Evolutionary conservation across 306 rosid genomes (phyloP), one percentile per base, ranked within the genome.

Genomic region (Gynostemma pentaphyllum): DNA sequence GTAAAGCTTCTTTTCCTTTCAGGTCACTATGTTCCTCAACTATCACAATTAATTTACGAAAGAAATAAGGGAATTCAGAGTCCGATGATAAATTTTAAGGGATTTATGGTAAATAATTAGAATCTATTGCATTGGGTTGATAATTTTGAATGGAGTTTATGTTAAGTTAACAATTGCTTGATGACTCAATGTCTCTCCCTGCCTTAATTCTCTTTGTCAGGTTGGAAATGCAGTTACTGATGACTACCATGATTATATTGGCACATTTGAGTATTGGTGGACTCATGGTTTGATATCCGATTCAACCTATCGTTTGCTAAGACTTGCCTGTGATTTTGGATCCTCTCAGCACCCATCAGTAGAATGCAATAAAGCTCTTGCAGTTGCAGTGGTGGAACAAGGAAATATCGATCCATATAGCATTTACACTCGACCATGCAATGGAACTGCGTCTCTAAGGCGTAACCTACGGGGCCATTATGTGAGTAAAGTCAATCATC

Each of bases 211-310:
- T 41, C 66, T 4, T 7, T 73, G 18, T 63, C 68, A 94, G 99
- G 95, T 88, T 54, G 99, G 99, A 61, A 94, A 94, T 77, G 97
- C 85, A 61, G 95, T 94, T 32, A 94, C 85, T 4, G 97, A 94
- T 80, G 97, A 94, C 76, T 84, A 79, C 76, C 88, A 94, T 50
- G 97, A 88, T 71, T 83, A 53, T 50, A 26, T 94, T 75, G 99
- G 97, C 64, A 86, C 97, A 49, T 94, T 88, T 30, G 89, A 88
- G 76, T 88, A 86, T 59, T 86, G 99, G 99, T 94, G 99, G 95
- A 83, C 85, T 40, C 97, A 94, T 66, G 97, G 97, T 68, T 74
- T 94, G 85, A 76, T 94, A 64, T 94, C 99, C 2, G 99, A 94
- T 88, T 88, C 95, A 29, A 78, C 99, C 22, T 86, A 86, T 68